Percentiles rank a stretch among this genome's conserved stretches.
Conservation (phyloP, 495 filamentous ascomycete species). For the Penicillium malachiteum region DNA sequence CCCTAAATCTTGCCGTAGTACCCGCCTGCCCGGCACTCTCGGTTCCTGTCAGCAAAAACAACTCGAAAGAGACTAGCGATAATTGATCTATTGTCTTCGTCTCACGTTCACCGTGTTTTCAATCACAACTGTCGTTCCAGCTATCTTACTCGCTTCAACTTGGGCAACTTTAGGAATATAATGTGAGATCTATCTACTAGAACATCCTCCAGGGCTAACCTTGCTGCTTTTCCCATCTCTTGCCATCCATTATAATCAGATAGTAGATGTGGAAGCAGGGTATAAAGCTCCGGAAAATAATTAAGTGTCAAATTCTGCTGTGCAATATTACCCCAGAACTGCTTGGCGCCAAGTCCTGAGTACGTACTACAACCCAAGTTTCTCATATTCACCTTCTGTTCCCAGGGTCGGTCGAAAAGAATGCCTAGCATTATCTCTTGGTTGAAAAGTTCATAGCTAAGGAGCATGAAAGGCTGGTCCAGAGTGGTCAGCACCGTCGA, state of each 20-base stretch:
- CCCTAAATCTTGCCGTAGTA: too few species aligned
- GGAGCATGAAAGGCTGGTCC: neutral
- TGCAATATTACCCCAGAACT: neutral
- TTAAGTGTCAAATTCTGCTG: neutral
- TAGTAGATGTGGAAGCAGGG: neutral
- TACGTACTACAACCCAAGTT: neutral
- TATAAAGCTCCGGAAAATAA: neutral
- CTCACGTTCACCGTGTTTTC: neutral
- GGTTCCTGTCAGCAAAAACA: neutral
- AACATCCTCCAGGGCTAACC: too few species aligned
- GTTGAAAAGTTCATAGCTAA: neutral
- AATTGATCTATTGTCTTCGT: neutral
- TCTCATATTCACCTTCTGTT: neutral
- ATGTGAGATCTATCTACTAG: neutral
- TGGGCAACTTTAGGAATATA: neutral
- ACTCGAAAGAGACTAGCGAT: neutral
- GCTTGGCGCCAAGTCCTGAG: neutral
- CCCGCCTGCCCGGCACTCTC: too few species aligned
- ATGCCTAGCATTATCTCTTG: neutral
- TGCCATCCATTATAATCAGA: too few species aligned
- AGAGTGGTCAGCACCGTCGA: neutral
- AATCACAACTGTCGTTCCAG: neutral
- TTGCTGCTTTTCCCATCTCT: too few species aligned
- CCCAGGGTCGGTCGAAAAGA: neutral
- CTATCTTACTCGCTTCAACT: neutral